A percentile compares a stretch with the other conserved stretches of the same genome.
Evolutionary conservation across 2,329 filamentous ascomycete genomes (phyloP).

Genomic region (Talaromyces islandicus): DNA sequence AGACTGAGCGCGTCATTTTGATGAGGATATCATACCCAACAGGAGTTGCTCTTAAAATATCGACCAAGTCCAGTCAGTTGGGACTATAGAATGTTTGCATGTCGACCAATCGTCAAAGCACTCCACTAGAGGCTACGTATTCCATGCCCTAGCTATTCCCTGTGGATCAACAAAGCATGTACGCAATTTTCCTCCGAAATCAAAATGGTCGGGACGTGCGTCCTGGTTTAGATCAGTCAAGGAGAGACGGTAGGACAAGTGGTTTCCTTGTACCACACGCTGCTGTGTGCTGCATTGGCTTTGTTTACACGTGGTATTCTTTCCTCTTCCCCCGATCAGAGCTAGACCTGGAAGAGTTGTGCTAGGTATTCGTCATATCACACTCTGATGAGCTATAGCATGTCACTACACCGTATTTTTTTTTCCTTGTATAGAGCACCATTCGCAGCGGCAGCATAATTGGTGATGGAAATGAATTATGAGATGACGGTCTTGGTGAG

Average conservation of each 20-base stretch:
- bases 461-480: background rate
- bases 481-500: background rate
- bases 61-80: background rate
- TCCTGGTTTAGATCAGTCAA: background rate
- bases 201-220: background rate
- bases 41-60: background rate
- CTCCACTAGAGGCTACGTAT: background rate
- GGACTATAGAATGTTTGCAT: background rate
- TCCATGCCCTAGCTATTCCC: background rate
- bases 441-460: background rate
- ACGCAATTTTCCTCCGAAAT: background rate
- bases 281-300: background rate
- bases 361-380: background rate
- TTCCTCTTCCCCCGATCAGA: background rate
- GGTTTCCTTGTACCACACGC: background rate
- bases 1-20: background rate
- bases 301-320: background rate
- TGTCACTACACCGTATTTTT: background rate
- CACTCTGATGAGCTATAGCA: background rate
- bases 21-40: background rate
- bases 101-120: background rate
- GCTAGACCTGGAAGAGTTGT: background rate
- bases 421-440: background rate
- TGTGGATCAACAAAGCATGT: background rate
- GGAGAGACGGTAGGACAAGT: background rate